Evolutionary conservation across 129 eudicot genomes (phyloP), one percentile per base, ranked within the genome.

Genomic region (Lactuca sativa): DNA sequence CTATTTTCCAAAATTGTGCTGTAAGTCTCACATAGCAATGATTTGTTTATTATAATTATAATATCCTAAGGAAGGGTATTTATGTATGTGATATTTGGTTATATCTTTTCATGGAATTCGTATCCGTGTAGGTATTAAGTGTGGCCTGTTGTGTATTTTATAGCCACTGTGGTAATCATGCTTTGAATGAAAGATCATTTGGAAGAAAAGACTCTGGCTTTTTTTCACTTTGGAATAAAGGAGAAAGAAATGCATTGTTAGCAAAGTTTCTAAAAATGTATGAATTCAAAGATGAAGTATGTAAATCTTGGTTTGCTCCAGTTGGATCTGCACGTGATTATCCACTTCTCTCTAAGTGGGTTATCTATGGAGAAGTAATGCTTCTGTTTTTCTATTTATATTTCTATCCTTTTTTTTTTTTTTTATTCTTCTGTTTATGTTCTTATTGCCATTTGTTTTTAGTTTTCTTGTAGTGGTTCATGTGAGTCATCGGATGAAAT

Each of bases 151-250:
- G 97, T 82, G 95, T 93, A 48, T 93, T 93, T 78, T 93, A 93
- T 93, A 93, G 99, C 83, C 99, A 93, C 65, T 89, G 99, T 93
- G 99, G 99, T 78, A 93, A 93, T 72, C 97, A 85, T 40, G 95
- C 97, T 54, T 55, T 85, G 80, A 90, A 82, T 73, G 96, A 87
- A 43, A 89, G 79, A 74, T 77, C 90, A 59, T 77, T 82, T 67
- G 88, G 82, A 7, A 74, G 92, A 72, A 87, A 68, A 64, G 78
- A 73, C 65, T 93, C 92, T 11, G 81, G 95, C 37, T 80, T 88
- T 87, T 83, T 81, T 71, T 34, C 86, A 3, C 62, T 93, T 69
- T 89, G 88, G 95, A 93, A 89, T 55, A 93, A 87, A 79, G 92
- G 85, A 69, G 90, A 89, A 66, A 73, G 81, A 0, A 83, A 84